Evolutionary conservation across 371 early-diverging fungal genomes (phyloP).

Genomic region (Agmasoma carcini): DNA sequence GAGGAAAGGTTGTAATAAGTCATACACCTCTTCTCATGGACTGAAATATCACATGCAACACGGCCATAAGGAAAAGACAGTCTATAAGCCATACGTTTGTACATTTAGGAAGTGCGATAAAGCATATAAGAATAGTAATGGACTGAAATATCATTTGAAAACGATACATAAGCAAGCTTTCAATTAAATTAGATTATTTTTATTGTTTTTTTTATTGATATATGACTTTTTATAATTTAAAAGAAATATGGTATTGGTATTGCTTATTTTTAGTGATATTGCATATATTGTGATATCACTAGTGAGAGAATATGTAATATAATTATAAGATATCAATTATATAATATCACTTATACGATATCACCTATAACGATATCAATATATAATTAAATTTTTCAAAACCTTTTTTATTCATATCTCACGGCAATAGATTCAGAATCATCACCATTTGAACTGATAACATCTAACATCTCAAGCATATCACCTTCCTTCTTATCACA

Average conservation of each 20-base stretch:
- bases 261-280: too few relatives aligned
- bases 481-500: constrained; percentile 13
- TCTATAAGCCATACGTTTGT: constrained; percentile 69
- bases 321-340: too few relatives aligned
- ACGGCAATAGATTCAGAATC: constrained; percentile 18
- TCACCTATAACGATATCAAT: background rate
- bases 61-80: constrained; percentile 52
- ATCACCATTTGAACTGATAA: constrained; percentile 20
- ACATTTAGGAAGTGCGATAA: constrained; percentile 68
- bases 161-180: constrained; percentile 58
- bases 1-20: constrained; percentile 51
- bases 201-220: background rate
- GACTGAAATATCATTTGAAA: constrained; percentile 78
- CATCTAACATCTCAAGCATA: constrained; percentile 21
- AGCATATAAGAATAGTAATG: constrained; percentile 84
- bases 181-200: background rate
- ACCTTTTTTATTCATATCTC: background rate
- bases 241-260: background rate
- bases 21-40: constrained; percentile 55
- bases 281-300: too few relatives aligned
- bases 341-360: too few relatives aligned
- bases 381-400: background rate
- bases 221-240: background rate
- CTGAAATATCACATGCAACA: constrained; percentile 54
- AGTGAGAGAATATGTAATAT: too few relatives aligned